Percentiles rank a stretch among this genome's conserved stretches.
Conservation (phyloP, 192 early-diverging fungal species). For the Helicostylum pulchrum region DNA sequence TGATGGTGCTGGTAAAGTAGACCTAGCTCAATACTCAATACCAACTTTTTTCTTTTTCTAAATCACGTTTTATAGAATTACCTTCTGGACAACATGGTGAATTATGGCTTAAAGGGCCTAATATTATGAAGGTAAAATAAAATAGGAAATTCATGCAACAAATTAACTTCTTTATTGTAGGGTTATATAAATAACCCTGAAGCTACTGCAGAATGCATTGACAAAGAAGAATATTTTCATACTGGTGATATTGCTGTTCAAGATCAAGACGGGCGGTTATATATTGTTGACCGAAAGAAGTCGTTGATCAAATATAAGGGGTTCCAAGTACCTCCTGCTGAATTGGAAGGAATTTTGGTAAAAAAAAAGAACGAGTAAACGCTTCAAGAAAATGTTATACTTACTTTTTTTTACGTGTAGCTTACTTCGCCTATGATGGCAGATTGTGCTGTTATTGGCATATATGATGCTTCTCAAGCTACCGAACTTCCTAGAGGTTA, state of each 20-base stretch:
- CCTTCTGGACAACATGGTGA: conserved; percentile 65
- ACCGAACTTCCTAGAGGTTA: conserved; percentile 80
- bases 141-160: no score
- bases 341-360: conserved; percentile 64
- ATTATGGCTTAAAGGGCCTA: conserved; percentile 73
- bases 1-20: conserved; percentile 46
- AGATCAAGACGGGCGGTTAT: conserved; percentile 56
- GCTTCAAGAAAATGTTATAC: background rate
- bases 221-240: conserved; percentile 72
- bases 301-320: conserved; percentile 93
- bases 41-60: no score
- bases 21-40: no score
- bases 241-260: conserved; percentile 79
- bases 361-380: background rate
- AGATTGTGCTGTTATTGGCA: conserved; percentile 68
- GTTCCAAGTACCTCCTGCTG: conserved; percentile 74
- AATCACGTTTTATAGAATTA: conserved; percentile 36
- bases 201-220: conserved; percentile 70
- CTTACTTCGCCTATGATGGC: conserved; percentile 66
- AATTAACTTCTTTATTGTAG: conserved; percentile 8
- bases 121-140: conserved; percentile 64
- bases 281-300: conserved; percentile 65
- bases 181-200: conserved; percentile 79
- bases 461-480: conserved; percentile 58
- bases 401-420: conserved; percentile 21